Base-by-base conservation (phyloP, 108 stramenopile species). In the Discostella pseudostelligera region DNA sequence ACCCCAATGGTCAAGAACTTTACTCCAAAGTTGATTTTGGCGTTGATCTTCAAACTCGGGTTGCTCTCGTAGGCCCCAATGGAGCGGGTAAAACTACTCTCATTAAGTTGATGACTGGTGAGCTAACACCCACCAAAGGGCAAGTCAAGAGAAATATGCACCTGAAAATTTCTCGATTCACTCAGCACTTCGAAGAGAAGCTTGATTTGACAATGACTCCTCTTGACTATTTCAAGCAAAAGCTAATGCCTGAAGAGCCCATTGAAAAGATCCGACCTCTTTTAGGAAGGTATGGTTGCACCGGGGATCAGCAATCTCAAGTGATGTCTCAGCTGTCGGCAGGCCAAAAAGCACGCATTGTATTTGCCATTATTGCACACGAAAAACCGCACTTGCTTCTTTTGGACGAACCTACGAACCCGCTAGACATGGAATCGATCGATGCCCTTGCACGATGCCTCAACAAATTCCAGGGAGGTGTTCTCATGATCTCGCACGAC, bases 171-270 rank as follows among this genome's bases (percentile, higher is more conserved):
- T 87, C 91, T 35, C 76, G 91, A 9, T 99, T 98, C 70, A 97
- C 97, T 50, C 99, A 99, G 87, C 99, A 99, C 65, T 97, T 97
- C 51, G 97, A 97, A 39, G 99, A 99, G 56, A 94, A 96, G 74
- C 81, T 99, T 13, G 97, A 99, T 65, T 80, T 98, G 71, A 62
- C 77, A 13, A 94, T 94, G 90, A 94, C 96, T 0, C 98, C 99
- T 6, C 73, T 99, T 26, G 96, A 96, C 51, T 99, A 89, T 82
- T 94, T 99, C 79, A 95, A 92, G 78, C 85, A 93, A 59, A 88
- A 87, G 56, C 29, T 94, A 39, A 90, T 94, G 93, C 93, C 90
- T 10, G 47, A 63, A 22, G 84, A 87, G 54, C 69, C 89, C 0
- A 80, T 93, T 53, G 93, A 94, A 28, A 87, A 76, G 70, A 85